Base-by-base conservation (phyloP, 75 land plant species). In the Isoetes taiwanensis region DNA sequence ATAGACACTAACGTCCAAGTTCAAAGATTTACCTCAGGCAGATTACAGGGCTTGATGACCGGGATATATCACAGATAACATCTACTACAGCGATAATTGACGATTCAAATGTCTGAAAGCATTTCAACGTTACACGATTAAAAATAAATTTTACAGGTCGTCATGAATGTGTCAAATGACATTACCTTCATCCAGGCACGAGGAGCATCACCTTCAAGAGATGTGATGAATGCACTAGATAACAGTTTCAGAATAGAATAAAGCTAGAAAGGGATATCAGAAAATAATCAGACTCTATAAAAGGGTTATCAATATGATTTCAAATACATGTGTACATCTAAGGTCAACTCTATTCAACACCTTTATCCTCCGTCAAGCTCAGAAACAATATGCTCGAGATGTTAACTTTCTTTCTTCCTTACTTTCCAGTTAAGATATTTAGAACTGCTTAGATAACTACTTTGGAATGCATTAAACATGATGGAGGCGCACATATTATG, bases 161-260 rank as follows among this genome's bases (percentile, higher is more conserved):
- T 37, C 39, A 29, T n/a, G 39, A 20, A 6, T n/a, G n/a, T n/a
- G n/a, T n/a, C n/a, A n/a, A n/a, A n/a, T n/a, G n/a, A n/a, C 28
- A 41, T 35, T 32, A 72, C 74, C 74, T 61, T 68, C 6, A 72
- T 30, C 74, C 74, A 72, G 32, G 41, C 38, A 27, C 58, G 73
- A 32, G 40, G 40, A 14, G 32, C 33, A 38, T 72, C 74, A 53
- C 40, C 54, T 11, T 72, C 74, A 37, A 29, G 10, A 28, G 52
- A 5, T 46, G 23, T 19, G n/a, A 19, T 46, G 8, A 46, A n/a
- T 6, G 25, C 50, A 8, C 5, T n/a, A 46, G 50, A 6, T 8
- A 46, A 46, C 12, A 46, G 50, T 46, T 19, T 19, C 50, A 46
- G 25, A 6, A n/a, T 46, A 46, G n/a, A 16, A 46, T 46, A 46